Evolutionary conservation across 164 flowering plant genomes (phyloP), one percentile per base, ranked within the genome.

Genomic region (Vitis rotundifolia): DNA sequence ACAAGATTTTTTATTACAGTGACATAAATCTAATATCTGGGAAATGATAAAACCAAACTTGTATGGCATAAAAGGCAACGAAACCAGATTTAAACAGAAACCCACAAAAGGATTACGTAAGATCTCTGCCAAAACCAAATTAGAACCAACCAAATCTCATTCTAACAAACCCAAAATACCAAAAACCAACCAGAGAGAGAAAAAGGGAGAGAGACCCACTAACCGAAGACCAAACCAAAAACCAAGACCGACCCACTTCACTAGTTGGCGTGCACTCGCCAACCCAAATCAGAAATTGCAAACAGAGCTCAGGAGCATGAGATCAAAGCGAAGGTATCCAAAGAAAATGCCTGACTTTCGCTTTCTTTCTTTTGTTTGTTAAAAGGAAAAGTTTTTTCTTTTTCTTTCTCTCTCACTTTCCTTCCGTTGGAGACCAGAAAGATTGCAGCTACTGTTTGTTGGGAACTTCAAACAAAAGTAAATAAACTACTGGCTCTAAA

Each of bases 111-210:
- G 68, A 37, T 76, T 66, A 73, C 54, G 12, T 55, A 72, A 79
- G 84, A 84, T 85, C 81, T 76, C 76, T 62, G 77, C 76, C 76
- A 77, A 55, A 78, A 83, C 79, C 63, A 62, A 71, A 70, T 61
- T 52, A 72, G 54, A 74, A 15, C 54, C 71, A 71, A 78, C 75
- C 71, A 63, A 77, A 83, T 71, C 70, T 61, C 68, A 22, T 37
- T 61, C 50, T 59, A 71, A 67, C 18, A 71, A 68, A 44, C 53
- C 53, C 66, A 44, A 71, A 66, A 60, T 16, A 72, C 19, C 66
- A 64, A 26, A 64, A 61, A 59, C 63, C 51, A 59, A 72, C 55
- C 28, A 60, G 31, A 16, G 29, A 51, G 58, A 59, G 62, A 69
- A 58, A 61, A 52, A 64, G 16, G 63, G 67, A 73, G 47, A 68